phyloP scores from a whole-genome alignment of 306 rosid species.

The cucumber (Cucumis sativus) region DNA sequence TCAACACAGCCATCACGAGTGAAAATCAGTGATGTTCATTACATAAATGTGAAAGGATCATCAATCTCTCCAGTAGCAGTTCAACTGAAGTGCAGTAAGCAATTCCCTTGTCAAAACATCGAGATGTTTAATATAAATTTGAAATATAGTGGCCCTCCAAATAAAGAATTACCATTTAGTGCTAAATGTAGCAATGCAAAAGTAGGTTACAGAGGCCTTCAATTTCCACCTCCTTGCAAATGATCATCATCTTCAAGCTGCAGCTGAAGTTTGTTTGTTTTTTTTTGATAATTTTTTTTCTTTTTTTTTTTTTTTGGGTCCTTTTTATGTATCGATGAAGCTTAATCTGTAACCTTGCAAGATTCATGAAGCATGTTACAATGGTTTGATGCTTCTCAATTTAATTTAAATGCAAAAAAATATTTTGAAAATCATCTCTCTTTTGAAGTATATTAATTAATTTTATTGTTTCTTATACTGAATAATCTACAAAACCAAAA shows the following conservation, averaged over 20 bases:
- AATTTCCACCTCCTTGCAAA: slow-evolving; percentile 12
- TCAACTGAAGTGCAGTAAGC: neutral
- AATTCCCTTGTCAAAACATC: slow-evolving; percentile 7
- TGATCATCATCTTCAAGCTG: neutral
- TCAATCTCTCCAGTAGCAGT: neutral
- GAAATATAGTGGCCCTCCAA: neutral
- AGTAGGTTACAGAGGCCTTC: slow-evolving; percentile 11
- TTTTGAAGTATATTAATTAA: neutral
- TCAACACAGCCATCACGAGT: slow-evolving; percentile 7
- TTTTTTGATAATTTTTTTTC: neutral
- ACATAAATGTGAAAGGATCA: slow-evolving; percentile 7
- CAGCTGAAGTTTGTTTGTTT: too few relatives aligned
- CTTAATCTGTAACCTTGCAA: neutral
- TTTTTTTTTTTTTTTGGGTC: neutral
- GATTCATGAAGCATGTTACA: neutral
- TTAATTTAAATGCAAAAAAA: neutral
- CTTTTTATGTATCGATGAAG: neutral
- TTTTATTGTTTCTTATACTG: neutral
- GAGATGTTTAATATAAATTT: neutral
- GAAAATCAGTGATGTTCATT: slow-evolving; percentile 5
- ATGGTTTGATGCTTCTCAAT: neutral
- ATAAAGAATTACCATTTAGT: neutral
- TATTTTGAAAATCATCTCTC: neutral
- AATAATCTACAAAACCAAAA: neutral
- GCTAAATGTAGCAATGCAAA: slow-evolving; percentile 3